Evolutionary conservation across 176 grass and related monocot genomes (phyloP).

Genomic region (Bromus sterilis): DNA sequence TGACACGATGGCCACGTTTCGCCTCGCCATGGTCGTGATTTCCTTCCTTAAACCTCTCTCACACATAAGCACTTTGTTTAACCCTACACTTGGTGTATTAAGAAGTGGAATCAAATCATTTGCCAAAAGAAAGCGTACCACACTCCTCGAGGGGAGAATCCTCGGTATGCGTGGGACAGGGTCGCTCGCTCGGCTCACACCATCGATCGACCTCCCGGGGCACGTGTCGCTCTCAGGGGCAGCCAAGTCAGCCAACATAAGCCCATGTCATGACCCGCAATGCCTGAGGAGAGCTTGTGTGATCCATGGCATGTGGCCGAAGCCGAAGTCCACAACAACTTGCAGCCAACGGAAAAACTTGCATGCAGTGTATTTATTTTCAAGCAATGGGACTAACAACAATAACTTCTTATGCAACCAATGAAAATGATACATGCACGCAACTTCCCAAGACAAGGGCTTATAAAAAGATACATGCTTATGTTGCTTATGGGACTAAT

Average conservation of each 20-base stretch:
- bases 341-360: too few species aligned
- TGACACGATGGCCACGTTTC: slow-evolving; percentile 59
- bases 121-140: neutral
- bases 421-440: too few species aligned
- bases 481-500: too few species aligned
- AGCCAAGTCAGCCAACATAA: neutral
- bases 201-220: rapidly evolving
- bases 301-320: neutral
- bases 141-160: neutral
- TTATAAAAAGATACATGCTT: too few species aligned
- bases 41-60: slow-evolving; percentile 8
- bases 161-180: neutral
- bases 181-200: neutral
- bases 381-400: too few species aligned
- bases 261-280: neutral
- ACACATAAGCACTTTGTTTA: slow-evolving; percentile 3
- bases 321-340: neutral
- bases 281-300: neutral
- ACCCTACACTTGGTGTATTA: slow-evolving; percentile 8
- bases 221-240: neutral
- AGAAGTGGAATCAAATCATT: slow-evolving; percentile 32
- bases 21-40: slow-evolving; percentile 22
- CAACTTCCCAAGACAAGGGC: too few species aligned
- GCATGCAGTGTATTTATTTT: too few species aligned
- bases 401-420: too few species aligned